A percentile compares a stretch with the other conserved stretches of the same genome.
Conservation (phyloP, 1,139 yeast species). For the Sugiyamaella paludigena region DNA sequence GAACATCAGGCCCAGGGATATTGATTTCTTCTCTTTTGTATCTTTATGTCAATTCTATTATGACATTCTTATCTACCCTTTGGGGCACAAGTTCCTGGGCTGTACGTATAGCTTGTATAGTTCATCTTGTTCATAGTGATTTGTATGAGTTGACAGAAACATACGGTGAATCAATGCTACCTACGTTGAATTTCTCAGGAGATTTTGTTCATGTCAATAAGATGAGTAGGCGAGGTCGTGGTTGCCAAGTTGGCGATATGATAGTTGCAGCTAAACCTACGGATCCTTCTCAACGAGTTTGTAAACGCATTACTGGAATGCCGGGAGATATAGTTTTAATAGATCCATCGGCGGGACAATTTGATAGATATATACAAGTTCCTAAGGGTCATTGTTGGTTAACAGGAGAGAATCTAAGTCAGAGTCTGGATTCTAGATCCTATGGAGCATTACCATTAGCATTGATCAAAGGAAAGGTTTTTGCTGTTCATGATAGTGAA, state of each 20-base stretch:
- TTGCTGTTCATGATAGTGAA: conserved; percentile 47
- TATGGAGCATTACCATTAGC: conserved; percentile 89
- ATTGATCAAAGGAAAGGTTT: conserved; percentile 78
- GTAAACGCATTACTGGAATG: conserved; percentile 93
- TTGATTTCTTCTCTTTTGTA: neutral
- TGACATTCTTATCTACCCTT: conserved; percentile 5
- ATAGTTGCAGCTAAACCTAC: conserved; percentile 89
- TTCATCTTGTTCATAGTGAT: conserved; percentile 64
- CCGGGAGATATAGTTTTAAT: conserved; percentile 83
- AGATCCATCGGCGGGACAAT: conserved; percentile 53
- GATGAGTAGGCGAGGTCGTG: conserved; percentile 54
- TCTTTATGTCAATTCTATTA: neutral
- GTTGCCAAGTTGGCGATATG: conserved; percentile 75
- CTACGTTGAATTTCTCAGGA: conserved; percentile 70
- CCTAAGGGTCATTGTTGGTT: conserved; percentile 92
- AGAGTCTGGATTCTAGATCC: conserved; percentile 86
- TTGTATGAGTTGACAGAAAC: conserved; percentile 79
- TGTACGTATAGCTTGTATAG: conserved; percentile 62
- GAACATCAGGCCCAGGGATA: neutral
- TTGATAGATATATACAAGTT: conserved; percentile 52
- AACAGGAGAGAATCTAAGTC: conserved; percentile 88
- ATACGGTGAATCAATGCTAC: conserved; percentile 92
- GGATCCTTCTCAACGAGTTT: conserved; percentile 79
- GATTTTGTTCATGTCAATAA: conserved; percentile 84
- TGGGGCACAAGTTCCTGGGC: conserved; percentile 29